Conservation (phyloP, 2,329 filamentous ascomycete genomes). For the Botryotinia narcissicola region DNA sequence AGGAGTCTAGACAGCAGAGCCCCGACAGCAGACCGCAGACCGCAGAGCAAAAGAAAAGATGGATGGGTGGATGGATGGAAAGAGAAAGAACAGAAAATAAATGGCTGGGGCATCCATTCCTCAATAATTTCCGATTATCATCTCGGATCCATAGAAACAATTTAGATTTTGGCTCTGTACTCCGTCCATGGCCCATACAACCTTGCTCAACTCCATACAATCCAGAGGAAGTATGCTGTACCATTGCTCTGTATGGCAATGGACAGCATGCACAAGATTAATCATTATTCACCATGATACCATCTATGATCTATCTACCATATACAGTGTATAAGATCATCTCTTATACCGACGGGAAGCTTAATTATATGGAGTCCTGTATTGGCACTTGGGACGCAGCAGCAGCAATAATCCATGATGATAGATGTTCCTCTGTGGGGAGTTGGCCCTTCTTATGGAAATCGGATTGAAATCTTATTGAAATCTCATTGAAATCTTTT, state of each 20-base stretch:
- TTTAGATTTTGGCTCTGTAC: background rate
- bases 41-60: background rate
- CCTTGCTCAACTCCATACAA: background rate
- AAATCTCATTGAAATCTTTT: background rate
- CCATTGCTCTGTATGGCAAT: background rate
- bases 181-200: background rate
- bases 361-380: background rate
- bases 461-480: background rate
- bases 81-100: background rate
- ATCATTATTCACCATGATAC: background rate
- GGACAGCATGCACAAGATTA: background rate
- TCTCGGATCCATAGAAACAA: background rate
- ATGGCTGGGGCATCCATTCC: constrained; percentile 14
- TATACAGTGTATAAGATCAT: background rate
- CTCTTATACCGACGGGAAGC: constrained; percentile 11
- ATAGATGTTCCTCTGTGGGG: background rate
- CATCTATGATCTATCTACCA: background rate
- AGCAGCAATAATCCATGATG: background rate
- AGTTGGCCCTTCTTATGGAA: background rate
- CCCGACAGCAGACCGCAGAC: background rate
- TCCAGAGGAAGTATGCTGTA: background rate
- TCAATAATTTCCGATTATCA: background rate
- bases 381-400: background rate
- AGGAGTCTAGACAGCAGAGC: background rate
- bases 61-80: background rate